phyloP scores from a whole-genome alignment of 345 rosid genomes.

The Streptanthus diversifolius region DNA sequence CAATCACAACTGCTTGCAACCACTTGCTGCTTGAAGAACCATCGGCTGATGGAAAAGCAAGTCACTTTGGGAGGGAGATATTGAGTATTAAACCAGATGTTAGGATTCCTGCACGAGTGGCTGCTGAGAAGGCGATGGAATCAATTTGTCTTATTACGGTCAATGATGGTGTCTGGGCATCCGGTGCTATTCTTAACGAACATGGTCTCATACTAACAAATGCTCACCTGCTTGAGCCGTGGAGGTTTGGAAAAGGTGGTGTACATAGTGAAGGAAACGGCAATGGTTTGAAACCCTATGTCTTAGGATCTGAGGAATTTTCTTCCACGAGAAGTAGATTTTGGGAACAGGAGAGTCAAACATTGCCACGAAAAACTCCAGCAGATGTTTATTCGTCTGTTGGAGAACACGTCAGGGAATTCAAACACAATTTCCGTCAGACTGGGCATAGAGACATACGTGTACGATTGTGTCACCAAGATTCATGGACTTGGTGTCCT shows the following conservation, averaged over 20 bases:
- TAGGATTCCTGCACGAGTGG: conserved; percentile 31
- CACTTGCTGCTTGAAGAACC: conserved; percentile 73
- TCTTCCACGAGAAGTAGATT: conserved; percentile 30
- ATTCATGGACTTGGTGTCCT: conserved; percentile 75
- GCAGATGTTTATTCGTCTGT: conserved; percentile 26
- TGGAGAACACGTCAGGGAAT: conserved; percentile 30
- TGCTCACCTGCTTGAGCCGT: conserved; percentile 93
- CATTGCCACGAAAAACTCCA: conserved; percentile 19
- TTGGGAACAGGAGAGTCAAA: conserved; percentile 31
- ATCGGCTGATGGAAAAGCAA: conserved; percentile 47
- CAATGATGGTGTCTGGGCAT: conserved; percentile 87
- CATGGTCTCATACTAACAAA: conserved; percentile 84
- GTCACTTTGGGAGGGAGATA: conserved; percentile 39
- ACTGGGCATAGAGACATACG: conserved; percentile 45
- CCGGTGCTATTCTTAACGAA: conserved; percentile 76
- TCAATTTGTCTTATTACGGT: conserved; percentile 78
- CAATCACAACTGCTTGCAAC: conserved; percentile 82
- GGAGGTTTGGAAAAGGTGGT: conserved; percentile 83
- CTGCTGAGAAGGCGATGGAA: conserved; percentile 58
- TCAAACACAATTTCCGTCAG: conserved; percentile 38
- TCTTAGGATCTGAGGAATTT: conserved; percentile 33
- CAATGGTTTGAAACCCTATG: conserved; percentile 15
- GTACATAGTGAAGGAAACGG: conserved; percentile 37
- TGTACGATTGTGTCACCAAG: conserved; percentile 63
- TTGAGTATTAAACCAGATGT: conserved; percentile 11